A percentile compares a stretch with the other conserved stretches of the same genome.
phyloP scores from a whole-genome alignment of 2,329 filamentous ascomycete genomes.

The Pseudogymnoascus sp. region DNA sequence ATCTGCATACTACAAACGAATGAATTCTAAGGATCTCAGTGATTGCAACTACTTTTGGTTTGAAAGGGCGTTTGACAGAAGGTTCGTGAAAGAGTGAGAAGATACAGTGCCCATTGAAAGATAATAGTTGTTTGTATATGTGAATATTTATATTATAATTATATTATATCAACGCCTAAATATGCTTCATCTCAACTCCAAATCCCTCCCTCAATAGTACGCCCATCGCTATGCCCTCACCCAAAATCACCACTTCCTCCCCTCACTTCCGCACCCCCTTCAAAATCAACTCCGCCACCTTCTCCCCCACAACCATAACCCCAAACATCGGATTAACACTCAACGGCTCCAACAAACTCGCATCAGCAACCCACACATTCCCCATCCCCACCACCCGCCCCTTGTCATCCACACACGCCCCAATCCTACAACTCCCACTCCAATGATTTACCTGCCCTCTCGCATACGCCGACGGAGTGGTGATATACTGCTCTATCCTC shows the following conservation, averaged over 20 bases:
- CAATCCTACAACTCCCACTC: constrained; percentile 43
- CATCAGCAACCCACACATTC: constrained; percentile 45
- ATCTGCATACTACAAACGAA: too few species aligned
- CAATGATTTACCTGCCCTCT: constrained; percentile 44
- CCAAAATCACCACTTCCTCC: neutral
- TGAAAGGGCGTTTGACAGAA: too few species aligned
- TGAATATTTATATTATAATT: neutral
- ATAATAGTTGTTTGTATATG: neutral
- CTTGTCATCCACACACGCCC: constrained; percentile 38
- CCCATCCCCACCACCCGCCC: constrained; percentile 38
- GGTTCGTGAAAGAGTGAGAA: too few species aligned
- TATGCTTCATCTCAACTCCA: neutral
- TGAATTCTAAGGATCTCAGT: too few species aligned
- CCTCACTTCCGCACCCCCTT: neutral
- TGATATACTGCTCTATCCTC: constrained; percentile 42
- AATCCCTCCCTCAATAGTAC: neutral
- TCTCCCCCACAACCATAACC: constrained; percentile 45
- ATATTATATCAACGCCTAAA: neutral
- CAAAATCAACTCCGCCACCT: constrained; percentile 40
- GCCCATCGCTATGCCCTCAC: neutral
- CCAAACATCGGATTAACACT: constrained; percentile 47
- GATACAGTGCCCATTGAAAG: neutral
- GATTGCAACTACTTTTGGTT: too few species aligned
- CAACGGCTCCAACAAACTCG: constrained; percentile 40
- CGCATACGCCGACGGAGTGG: constrained; percentile 38